Evolutionary conservation across 148 eudicot genomes (phyloP).

Genomic region (Rhododendron molle): DNA sequence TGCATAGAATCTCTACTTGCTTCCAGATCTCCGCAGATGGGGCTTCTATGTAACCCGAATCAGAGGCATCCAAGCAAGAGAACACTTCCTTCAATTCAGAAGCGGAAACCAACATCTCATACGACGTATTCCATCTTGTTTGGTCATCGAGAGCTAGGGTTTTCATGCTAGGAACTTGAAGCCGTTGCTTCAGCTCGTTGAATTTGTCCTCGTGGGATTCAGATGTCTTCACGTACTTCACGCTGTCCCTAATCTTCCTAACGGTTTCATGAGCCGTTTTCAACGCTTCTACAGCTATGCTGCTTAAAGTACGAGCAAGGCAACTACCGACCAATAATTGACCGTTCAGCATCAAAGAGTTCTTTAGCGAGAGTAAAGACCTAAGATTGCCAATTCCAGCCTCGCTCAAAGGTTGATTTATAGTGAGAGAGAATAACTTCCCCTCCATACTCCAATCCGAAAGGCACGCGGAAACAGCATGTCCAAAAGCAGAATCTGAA

Average conservation of each 20-base stretch:
- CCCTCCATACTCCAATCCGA: slow-evolving; percentile 77
- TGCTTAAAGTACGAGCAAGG: slow-evolving; percentile 72
- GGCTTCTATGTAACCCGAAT: slow-evolving; percentile 63
- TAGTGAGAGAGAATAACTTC: slow-evolving; percentile 53
- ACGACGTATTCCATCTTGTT: slow-evolving; percentile 77
- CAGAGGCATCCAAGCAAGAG: slow-evolving; percentile 66
- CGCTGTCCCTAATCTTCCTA: slow-evolving; percentile 67
- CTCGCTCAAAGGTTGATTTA: slow-evolving; percentile 52
- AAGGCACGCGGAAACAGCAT: slow-evolving; percentile 75
- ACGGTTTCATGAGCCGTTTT: slow-evolving; percentile 44
- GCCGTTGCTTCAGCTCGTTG: slow-evolving; percentile 64
- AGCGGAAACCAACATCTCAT: slow-evolving; percentile 82
- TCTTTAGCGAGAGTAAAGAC: slow-evolving; percentile 65
- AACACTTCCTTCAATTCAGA: slow-evolving; percentile 76
- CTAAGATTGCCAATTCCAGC: slow-evolving; percentile 53
- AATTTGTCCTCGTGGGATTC: slow-evolving; percentile 76
- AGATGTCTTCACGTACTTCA: slow-evolving; percentile 75
- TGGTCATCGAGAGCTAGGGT: slow-evolving; percentile 53
- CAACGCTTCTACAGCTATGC: slow-evolving; percentile 58
- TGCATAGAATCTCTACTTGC: slow-evolving; percentile 54
- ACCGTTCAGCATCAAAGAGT: slow-evolving; percentile 58
- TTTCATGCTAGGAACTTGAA: slow-evolving; percentile 68
- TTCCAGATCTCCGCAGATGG: slow-evolving; percentile 72
- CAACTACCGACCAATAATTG: slow-evolving; percentile 67
- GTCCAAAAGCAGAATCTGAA: slow-evolving; percentile 71